Base-by-base conservation (phyloP, 1,284 basidiomycete species). In the Fomitopsis pinicola region DNA sequence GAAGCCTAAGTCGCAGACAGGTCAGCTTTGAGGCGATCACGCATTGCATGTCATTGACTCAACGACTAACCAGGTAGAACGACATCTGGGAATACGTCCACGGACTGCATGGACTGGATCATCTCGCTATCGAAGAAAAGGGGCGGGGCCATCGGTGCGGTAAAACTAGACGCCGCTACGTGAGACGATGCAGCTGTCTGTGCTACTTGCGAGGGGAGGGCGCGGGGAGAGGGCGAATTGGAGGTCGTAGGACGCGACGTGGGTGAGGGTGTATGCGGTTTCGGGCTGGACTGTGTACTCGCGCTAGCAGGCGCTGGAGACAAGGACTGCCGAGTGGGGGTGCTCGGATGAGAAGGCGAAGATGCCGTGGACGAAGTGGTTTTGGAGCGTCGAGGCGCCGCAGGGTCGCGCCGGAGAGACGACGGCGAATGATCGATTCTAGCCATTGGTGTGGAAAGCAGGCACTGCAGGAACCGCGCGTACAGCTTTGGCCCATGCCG, bases 401-500 rank as follows among this genome's bases (percentile, higher is more conserved):
- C 26, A 22, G 12, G 9, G 30, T 61, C 62, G 2, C 64, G 62
- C 56, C 64, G 72, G 30, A 65, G 19, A 1, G 61, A 62, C 2
- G 57, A 52, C 10, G 69, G 64, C 4, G 65, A 64, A 42, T 62
- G 69, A 46, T 81, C 78, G 10, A 78, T 70, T 53, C 77, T 77
- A 9, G 82, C 80, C 67, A 78, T 78, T 14, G 86, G 81, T 15
- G 79, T 80, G 36, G 80, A 80, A n/a, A 92, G 80, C 2, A 92
- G 80, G 36, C 85, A 82, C 53, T 82, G 80, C 40, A 92, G 78
- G 81, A 92, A 92, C 55, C 83, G 84, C 0, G 91, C 83, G 70
- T 91, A 92, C 6, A 91, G 77, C 67, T 85, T 86, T 5, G 89
- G 89, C 0, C 86, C 87, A 69, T 92, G 89, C 6, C 83, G 85